Conservation (phyloP, 495 filamentous ascomycete genomes). For the Hypoxylon crocopeplum region DNA sequence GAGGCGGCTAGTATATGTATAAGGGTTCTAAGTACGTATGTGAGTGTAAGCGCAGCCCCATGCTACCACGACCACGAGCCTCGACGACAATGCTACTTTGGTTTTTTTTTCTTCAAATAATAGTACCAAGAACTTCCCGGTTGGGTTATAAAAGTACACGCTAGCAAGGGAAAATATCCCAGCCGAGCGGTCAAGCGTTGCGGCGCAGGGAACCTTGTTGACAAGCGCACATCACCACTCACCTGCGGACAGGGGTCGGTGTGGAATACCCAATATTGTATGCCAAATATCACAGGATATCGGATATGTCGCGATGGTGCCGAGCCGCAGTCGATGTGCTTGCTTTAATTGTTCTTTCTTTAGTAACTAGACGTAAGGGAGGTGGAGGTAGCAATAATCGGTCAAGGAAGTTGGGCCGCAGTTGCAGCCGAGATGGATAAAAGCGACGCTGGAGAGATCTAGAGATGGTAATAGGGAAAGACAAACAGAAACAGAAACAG, state of each 20-base stretch:
- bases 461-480: too few species aligned
- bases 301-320: slow-evolving; percentile 3
- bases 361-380: neutral
- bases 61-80: slow-evolving; percentile 13
- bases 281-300: neutral
- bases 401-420: slow-evolving; percentile 7
- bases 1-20: slow-evolving; percentile 5
- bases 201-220: slow-evolving; percentile 29
- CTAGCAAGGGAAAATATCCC: slow-evolving; percentile 27
- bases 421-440: slow-evolving; percentile 5
- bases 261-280: slow-evolving; percentile 1
- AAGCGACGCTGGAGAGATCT: slow-evolving; percentile 21
- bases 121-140: slow-evolving; percentile 18
- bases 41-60: slow-evolving; percentile 28
- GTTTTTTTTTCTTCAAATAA: too few species aligned
- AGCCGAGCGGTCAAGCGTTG: slow-evolving; percentile 36
- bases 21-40: too few species aligned
- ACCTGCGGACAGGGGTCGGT: slow-evolving; percentile 24
- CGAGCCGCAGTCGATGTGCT: too few species aligned
- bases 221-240: slow-evolving; percentile 16
- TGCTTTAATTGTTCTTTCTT: too few species aligned
- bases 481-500: neutral
- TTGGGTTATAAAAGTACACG: slow-evolving; percentile 16
- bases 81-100: too few species aligned
- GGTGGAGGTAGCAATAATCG: slow-evolving; percentile 1